Evolutionary conservation across 2,329 filamentous ascomycete genomes (phyloP), one percentile per base, ranked within the genome.

Genomic region (Curvularia spicifera): DNA sequence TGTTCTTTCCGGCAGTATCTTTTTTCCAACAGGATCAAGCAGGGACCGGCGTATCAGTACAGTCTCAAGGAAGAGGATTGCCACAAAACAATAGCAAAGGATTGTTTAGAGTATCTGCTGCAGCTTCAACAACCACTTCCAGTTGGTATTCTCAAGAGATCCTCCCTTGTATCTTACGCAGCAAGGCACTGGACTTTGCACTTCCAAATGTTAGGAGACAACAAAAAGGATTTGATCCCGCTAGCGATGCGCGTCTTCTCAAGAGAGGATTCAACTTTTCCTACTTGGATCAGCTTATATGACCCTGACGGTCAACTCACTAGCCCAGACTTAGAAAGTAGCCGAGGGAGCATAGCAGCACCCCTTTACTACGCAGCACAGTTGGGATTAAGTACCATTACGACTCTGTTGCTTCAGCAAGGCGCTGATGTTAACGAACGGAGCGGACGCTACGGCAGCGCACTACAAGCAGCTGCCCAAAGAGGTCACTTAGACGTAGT

Each of bases 1-100:
- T 73, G 71, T 53, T 75, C 71, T 10, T 69, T 77, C 4, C 63
- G 73, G 47, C 71, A 75, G 37, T 77, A 76, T 43, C 71, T 77
- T 37, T 26, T 70, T 0, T 76, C 70, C 20, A 57, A 66, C 15
- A 12, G 31, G 4, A 33, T 33, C 31, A 33, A 33, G 12, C 31
- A 13, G 12, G 31, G 31, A 33, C 31, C 9, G 3, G 31, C 31
- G 10, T 9, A 33, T 28, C 42, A 49, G 6, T 76, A 70, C 48
- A 61, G 60, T 35, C 69, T 76, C 64, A 59, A 68, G 54, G 57
- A 67, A 1, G 46, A 20, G 5, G 49, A 42, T 26, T 69, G 70
- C 29, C 64, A 75, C 20, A 45, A 45, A 15, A 47, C 48, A 5
- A 67, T 76, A 50, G 44, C 67, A 18, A 60, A 46, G 35, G 47